Conservation (phyloP, 306 rosid species). For the Quercus rubra region DNA sequence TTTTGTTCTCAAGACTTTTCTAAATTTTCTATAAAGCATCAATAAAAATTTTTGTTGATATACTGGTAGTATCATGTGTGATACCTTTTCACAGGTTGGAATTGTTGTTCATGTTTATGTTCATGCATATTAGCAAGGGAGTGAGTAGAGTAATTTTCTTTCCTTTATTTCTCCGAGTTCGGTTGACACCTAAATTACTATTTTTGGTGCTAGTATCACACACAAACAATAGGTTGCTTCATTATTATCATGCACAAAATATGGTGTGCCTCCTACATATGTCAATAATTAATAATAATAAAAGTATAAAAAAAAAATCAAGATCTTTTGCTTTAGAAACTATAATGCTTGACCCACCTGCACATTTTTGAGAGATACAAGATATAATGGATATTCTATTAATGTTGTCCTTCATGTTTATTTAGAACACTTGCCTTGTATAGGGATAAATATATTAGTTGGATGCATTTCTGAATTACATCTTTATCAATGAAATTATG, state of each 20-base stretch:
- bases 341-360: background rate
- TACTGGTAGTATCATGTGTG: background rate
- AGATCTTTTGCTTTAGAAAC: background rate
- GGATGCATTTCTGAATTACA: background rate
- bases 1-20: background rate
- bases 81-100: background rate
- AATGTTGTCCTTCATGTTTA: background rate
- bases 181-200: too few relatives aligned
- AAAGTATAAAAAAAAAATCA: too few relatives aligned
- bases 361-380: background rate
- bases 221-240: too few relatives aligned
- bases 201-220: too few relatives aligned
- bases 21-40: background rate
- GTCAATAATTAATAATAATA: too few relatives aligned
- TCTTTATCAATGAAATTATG: background rate
- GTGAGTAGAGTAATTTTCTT: background rate
- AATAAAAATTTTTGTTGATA: background rate
- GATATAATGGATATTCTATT: background rate
- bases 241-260: too few relatives aligned
- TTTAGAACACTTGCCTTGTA: background rate
- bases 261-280: too few relatives aligned
- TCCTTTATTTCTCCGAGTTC: too few relatives aligned
- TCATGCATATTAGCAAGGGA: background rate
- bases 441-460: background rate
- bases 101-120: background rate